Evolutionary conservation across 352 stramenopile genomes (phyloP).

Genomic region (Phytophthora pseudosyringae): DNA sequence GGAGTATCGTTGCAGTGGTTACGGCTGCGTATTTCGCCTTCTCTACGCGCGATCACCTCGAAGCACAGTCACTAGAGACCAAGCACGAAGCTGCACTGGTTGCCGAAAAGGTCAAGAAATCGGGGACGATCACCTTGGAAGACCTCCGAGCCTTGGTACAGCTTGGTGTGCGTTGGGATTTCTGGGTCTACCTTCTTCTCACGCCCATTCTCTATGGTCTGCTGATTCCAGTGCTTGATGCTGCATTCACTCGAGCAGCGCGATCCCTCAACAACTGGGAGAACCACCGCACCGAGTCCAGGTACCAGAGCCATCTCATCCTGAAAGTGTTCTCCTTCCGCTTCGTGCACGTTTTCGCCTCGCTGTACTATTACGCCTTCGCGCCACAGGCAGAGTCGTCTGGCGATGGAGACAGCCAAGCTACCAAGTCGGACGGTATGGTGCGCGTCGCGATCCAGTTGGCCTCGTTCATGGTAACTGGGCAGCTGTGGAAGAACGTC

Average conservation of each 20-base stretch:
- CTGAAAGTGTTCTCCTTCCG: constrained; percentile 99
- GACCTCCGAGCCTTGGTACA: constrained; percentile 56
- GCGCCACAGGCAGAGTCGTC: constrained; percentile 27
- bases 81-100: constrained; percentile 49
- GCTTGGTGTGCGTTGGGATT: constrained; percentile 78
- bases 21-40: constrained; percentile 73
- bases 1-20: constrained; percentile 66
- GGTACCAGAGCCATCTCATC: constrained; percentile 93
- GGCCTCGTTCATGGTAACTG: constrained; percentile 94
- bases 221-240: constrained; percentile 81
- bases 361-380: constrained; percentile 97
- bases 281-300: constrained; percentile 90
- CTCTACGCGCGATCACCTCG: constrained; percentile 78
- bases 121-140: constrained; percentile 59
- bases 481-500: constrained; percentile 94
- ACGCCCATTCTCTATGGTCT: constrained; percentile 89
- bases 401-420: constrained; percentile 12
- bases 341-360: constrained; percentile 97
- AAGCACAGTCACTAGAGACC: constrained; percentile 54
- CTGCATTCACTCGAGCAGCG: constrained; percentile 88
- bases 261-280: constrained; percentile 94
- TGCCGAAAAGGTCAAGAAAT: constrained; percentile 57
- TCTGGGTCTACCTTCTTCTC: constrained; percentile 88
- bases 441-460: constrained; percentile 93
- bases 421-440: constrained; percentile 52